Percentiles rank a stretch among this genome's conserved stretches.
These are phyloP conservation scores for Russula olivacea DNA, from an alignment of 768 basidiomycete species.

Conservation along the genomic window DNA sequence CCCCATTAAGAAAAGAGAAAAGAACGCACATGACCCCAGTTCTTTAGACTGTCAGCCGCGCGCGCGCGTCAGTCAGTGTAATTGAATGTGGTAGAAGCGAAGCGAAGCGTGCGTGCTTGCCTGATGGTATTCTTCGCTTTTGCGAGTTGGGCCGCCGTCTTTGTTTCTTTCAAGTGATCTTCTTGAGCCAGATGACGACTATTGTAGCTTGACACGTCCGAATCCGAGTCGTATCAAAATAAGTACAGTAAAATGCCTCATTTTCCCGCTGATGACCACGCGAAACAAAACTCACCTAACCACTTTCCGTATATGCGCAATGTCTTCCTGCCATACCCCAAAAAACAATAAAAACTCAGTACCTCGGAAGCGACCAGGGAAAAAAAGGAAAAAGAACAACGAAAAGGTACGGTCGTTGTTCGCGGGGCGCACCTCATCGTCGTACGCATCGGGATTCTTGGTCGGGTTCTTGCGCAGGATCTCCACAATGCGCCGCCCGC, in stretches of 20 bases:
- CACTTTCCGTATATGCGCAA: slow-evolving; percentile 34
- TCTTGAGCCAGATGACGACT: slow-evolving; percentile 34
- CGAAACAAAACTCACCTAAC: slow-evolving; percentile 29
- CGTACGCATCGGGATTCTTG: slow-evolving; percentile 31
- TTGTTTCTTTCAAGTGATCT: slow-evolving; percentile 31
- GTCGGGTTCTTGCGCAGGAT: slow-evolving; percentile 34
- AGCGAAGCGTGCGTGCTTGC: slow-evolving; percentile 23
- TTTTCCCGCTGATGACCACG: background rate
- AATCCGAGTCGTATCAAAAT: no score
- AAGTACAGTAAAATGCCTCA: background rate
- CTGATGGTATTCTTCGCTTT: slow-evolving; percentile 34
- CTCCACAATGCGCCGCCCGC: slow-evolving; percentile 33
- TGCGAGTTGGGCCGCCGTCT: slow-evolving; percentile 31
- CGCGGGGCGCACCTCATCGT: slow-evolving; percentile 27
- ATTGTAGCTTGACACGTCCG: slow-evolving; percentile 26
- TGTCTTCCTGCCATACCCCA: slow-evolving; percentile 26
- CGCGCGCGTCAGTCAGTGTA: background rate
- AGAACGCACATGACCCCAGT: slow-evolving; percentile 33
- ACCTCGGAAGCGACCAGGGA: background rate
- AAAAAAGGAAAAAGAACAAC: background rate
- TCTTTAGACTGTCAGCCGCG: slow-evolving; percentile 27
- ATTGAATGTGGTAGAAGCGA: no score
- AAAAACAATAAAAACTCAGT: background rate
- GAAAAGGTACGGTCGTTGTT: background rate
- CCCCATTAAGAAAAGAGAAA: background rate